A percentile compares a stretch with the other conserved stretches of the same genome.
These are phyloP conservation scores for Wickerhamiella occidentalis DNA, from an alignment of 805 yeast species.

Conservation along the genomic window DNA sequence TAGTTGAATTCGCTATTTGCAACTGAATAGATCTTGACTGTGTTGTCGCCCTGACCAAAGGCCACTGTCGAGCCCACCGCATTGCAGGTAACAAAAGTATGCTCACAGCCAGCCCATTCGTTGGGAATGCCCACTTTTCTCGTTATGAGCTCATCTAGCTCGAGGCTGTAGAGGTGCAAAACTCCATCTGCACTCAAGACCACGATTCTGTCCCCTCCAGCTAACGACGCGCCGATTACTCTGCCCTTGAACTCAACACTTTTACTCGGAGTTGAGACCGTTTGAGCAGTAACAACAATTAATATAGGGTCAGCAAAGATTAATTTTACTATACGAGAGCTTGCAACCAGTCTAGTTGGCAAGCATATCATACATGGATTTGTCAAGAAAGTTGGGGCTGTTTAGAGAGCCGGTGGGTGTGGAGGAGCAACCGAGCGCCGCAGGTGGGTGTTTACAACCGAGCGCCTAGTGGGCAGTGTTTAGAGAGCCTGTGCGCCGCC, in stretches of 20 bases:
- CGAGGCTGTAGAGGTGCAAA: neutral
- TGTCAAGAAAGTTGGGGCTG: neutral
- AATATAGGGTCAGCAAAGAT: constrained; percentile 7
- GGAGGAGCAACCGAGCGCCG: too few relatives aligned
- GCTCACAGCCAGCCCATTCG: neutral
- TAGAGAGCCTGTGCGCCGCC: too few relatives aligned
- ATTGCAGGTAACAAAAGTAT: neutral
- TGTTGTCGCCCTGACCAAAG: neutral
- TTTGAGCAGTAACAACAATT: constrained; percentile 5
- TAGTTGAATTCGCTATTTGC: neutral
- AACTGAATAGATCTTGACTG: neutral
- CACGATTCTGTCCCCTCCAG: constrained; percentile 4
- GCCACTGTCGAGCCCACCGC: neutral
- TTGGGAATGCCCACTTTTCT: constrained; percentile 4
- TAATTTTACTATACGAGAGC: constrained; percentile 2
- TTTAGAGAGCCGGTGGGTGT: too few relatives aligned
- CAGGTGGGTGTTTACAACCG: too few relatives aligned
- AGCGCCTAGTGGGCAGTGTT: too few relatives aligned
- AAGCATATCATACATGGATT: constrained; percentile 3
- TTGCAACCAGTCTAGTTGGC: constrained; percentile 5
- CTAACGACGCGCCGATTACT: neutral
- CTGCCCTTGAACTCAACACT: neutral
- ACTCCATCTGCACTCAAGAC: constrained; percentile 1
- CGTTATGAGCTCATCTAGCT: neutral
- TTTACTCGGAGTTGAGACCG: neutral